phyloP scores from a whole-genome alignment of 2,329 filamentous ascomycete genomes.

The Knufia fluminis region DNA sequence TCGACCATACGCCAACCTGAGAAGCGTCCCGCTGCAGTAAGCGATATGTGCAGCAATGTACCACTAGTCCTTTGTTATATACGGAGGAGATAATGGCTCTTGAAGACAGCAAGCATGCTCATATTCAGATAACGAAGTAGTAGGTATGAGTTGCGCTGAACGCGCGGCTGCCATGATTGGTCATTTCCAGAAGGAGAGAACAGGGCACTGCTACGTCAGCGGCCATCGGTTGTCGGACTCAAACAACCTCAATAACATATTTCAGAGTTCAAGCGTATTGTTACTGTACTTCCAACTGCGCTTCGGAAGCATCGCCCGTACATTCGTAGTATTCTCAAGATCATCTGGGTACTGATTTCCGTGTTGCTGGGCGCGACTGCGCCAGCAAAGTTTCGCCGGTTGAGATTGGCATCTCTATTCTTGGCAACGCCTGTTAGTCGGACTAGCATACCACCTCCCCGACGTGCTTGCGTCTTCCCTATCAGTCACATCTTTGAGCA shows the following conservation, averaged over 20 bases:
- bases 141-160: background rate
- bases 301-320: no score
- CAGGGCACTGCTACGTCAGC: background rate
- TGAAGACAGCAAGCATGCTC: no score
- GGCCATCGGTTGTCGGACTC: background rate
- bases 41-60: no score
- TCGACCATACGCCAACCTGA: no score
- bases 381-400: background rate
- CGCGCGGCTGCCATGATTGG: background rate
- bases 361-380: background rate
- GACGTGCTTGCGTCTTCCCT: background rate
- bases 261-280: no score
- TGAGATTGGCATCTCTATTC: conserved; percentile 2
- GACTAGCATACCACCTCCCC: background rate
- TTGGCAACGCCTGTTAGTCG: background rate
- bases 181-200: background rate
- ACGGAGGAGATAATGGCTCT: no score
- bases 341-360: background rate
- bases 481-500: background rate
- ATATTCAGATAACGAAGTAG: no score
- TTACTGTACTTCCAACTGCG: background rate
- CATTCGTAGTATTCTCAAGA: background rate
- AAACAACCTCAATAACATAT: no score
- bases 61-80: no score
- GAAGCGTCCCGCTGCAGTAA: no score